phyloP scores from a whole-genome alignment of 305 asterid species.

The Fraxinus xanthoxyloides region DNA sequence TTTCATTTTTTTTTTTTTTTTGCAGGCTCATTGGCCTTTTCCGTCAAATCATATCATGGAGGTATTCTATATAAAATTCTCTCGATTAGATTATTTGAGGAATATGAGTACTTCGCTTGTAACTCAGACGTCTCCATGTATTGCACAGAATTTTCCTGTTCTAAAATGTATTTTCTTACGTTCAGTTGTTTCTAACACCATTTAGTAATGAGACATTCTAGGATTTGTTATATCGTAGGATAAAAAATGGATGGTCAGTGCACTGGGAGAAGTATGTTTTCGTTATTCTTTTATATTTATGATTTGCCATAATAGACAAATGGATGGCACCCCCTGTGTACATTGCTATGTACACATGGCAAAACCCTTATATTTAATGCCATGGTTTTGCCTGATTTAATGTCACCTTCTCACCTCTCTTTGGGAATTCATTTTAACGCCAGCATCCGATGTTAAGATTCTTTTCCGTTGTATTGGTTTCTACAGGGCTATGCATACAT shows the following conservation, averaged over 20 bases:
- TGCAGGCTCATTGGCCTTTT: slow-evolving; percentile 98
- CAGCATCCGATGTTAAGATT: not conserved
- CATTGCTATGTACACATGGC: too few species aligned
- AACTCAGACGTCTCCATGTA: not conserved
- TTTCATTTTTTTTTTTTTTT: slow-evolving; percentile 8
- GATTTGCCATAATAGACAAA: too few species aligned
- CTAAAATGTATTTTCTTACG: not conserved
- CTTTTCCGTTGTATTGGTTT: not conserved
- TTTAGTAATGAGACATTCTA: not conserved
- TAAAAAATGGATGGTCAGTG: not conserved
- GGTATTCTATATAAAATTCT: slow-evolving; percentile 42
- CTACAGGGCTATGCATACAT: slow-evolving; percentile 83
- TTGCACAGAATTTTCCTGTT: not conserved
- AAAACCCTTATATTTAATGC: not conserved
- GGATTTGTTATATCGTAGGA: not conserved
- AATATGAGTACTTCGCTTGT: not conserved
- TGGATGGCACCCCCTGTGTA: too few species aligned
- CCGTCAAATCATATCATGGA: slow-evolving; percentile 82
- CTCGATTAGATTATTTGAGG: slow-evolving; percentile 6
- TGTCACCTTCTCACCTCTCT: not conserved
- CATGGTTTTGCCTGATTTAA: not conserved
- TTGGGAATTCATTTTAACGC: not conserved
- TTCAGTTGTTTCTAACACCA: not conserved
- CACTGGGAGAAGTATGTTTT: not conserved
- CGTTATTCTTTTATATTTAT: not conserved